Percentiles rank a stretch among this genome's conserved stretches.
Conservation (phyloP, 2,329 filamentous ascomycete species). For the Colletotrichum navitas region DNA sequence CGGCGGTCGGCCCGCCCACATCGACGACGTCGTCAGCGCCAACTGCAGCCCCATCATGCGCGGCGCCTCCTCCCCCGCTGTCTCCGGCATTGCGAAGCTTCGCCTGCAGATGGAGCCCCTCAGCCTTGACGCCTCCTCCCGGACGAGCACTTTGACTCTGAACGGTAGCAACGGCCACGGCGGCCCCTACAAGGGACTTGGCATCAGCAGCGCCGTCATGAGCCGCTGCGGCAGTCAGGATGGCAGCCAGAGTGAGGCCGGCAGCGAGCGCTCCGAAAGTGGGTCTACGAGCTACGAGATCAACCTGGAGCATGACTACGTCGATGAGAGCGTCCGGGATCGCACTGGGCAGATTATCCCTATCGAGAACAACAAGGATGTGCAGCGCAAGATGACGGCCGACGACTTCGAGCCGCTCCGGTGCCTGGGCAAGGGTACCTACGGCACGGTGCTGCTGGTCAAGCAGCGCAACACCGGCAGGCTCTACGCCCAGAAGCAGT, state of each 20-base stretch:
- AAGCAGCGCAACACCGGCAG: slow-evolving; percentile 89
- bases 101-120: slow-evolving; percentile 85
- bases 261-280: slow-evolving; percentile 75
- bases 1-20: slow-evolving; percentile 55
- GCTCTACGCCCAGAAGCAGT: slow-evolving; percentile 97
- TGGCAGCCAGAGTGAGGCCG: slow-evolving; percentile 64
- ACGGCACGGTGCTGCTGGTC: slow-evolving; percentile 93
- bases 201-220: slow-evolving; percentile 67
- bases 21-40: slow-evolving; percentile 71
- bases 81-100: slow-evolving; percentile 84
- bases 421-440: slow-evolving; percentile 95
- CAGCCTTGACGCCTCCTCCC: slow-evolving; percentile 70
- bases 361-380: slow-evolving; percentile 66
- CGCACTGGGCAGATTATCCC: slow-evolving; percentile 58
- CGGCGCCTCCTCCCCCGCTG: slow-evolving; percentile 62
- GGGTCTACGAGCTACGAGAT: slow-evolving; percentile 84
- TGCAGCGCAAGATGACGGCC: slow-evolving; percentile 86
- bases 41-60: slow-evolving; percentile 74
- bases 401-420: slow-evolving; percentile 91
- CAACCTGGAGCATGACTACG: slow-evolving; percentile 85
- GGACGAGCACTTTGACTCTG: slow-evolving; percentile 68
- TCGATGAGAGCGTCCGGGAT: slow-evolving; percentile 72
- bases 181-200: slow-evolving; percentile 47
- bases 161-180: slow-evolving; percentile 60
- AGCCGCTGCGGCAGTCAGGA: slow-evolving; percentile 68